These are phyloP conservation scores for Alectoria sarmentosa DNA, from an alignment of 495 filamentous ascomycete genomes.

Conservation along the genomic window DNA sequence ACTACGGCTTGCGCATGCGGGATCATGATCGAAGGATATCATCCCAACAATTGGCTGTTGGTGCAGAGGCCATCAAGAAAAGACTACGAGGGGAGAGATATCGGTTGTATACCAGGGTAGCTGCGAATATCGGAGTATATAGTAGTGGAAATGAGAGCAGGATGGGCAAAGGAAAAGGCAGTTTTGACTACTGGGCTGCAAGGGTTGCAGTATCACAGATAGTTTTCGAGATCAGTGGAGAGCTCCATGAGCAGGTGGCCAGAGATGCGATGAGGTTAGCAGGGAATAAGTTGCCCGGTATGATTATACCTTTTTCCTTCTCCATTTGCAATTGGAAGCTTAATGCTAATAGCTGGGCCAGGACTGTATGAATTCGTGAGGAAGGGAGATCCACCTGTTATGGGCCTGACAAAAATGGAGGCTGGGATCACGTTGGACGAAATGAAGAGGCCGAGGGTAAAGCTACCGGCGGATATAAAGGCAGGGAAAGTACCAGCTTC, in stretches of 20 bases:
- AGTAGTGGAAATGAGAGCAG: slow-evolving; percentile 90
- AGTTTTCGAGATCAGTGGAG: slow-evolving; percentile 84
- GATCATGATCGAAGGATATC: slow-evolving; percentile 90
- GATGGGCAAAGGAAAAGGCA: slow-evolving; percentile 99
- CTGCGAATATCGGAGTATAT: slow-evolving; percentile 90
- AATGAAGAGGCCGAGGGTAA: slow-evolving; percentile 66
- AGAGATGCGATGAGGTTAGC: slow-evolving; percentile 92
- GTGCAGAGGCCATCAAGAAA: slow-evolving; percentile 85
- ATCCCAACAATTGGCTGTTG: slow-evolving; percentile 76
- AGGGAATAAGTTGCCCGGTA: slow-evolving; percentile 92
- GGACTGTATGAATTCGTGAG: slow-evolving; percentile 90
- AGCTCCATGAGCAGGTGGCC: slow-evolving; percentile 89
- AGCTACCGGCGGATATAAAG: slow-evolving; percentile 46
- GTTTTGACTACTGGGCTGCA: slow-evolving; percentile 92
- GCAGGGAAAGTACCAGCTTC: slow-evolving; percentile 23
- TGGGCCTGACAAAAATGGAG: slow-evolving; percentile 87
- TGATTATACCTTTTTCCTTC: slow-evolving; percentile 25
- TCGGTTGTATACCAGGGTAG: slow-evolving; percentile 80
- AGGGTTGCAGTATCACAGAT: slow-evolving; percentile 82
- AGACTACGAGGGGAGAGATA: slow-evolving; percentile 88
- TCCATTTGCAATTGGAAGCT: neutral
- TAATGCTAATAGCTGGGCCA: slow-evolving; percentile 30
- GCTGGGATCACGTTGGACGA: slow-evolving; percentile 73
- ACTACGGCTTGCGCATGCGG: slow-evolving; percentile 88
- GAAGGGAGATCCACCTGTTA: slow-evolving; percentile 83